Base-by-base conservation (phyloP, 2,329 filamentous ascomycete species). In the Coniochaeta sp. region DNA sequence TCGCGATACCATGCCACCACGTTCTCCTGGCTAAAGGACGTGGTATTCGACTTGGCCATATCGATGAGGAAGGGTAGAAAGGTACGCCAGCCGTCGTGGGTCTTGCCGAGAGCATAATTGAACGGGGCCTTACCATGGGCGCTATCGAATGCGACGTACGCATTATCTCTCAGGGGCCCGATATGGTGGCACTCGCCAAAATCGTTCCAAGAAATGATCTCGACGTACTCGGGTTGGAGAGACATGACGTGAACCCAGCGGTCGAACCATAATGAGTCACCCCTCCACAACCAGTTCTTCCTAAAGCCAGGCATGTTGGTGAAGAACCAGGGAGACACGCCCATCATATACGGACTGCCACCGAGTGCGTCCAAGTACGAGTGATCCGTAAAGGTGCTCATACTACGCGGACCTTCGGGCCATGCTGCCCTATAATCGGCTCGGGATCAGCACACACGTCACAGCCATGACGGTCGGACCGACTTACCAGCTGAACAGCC, bases 181-280 rank as follows among this genome's bases (percentile, higher is more conserved):
- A 83, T 80, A 67, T 83, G 80, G 67, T 81, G 78, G 0, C 77
- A 75, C 65, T 84, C 81, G 22, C 81, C 81, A 60, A 74, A 83
- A 62, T 84, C 81, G 63, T 82, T 83, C 79, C 69, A 71, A 24
- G 73, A 74, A 36, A 77, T 69, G 47, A 77, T 74, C 65, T 71
- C 61, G 1, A 68, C 61, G 14, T 57, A 67, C 3, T 62, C 34
- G 5, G 34, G 34, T 12, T 36, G 34, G 34, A 36, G 6, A 12
- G 5, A 64, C 0, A 85, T 58, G 79, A 76, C 67, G 22, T 76
- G 44, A 5, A n/a, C 11, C 12, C 33, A 52, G 24, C 62, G 62
- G 14, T 60, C 57, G 47, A 36, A 59, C 62, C 62, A 63, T 17
- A 63, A 14, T 19, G 26, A 52, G 50, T 60, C 60, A 24, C 55